Evolutionary conservation across 768 basidiomycete genomes (phyloP).

Genomic region (Boletus sp.): DNA sequence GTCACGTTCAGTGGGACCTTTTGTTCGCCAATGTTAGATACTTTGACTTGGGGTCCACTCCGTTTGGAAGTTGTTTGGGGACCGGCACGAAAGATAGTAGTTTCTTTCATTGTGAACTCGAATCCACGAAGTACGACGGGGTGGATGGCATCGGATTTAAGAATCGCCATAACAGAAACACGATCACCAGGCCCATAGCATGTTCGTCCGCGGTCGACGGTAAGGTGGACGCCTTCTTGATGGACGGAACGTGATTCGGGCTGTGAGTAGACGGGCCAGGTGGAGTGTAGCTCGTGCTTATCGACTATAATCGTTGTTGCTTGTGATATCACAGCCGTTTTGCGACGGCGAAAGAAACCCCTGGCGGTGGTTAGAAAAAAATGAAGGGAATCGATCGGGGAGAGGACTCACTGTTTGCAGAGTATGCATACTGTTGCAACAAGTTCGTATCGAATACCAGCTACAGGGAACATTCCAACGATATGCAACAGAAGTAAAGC

Average conservation of each 20-base stretch:
- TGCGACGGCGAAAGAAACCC: conserved; percentile 79
- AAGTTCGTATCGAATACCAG: conserved; percentile 87
- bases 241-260: conserved; percentile 63
- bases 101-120: conserved; percentile 76
- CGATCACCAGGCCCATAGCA: conserved; percentile 88
- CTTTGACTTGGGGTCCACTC: conserved; percentile 53
- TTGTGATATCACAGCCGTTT: conserved; percentile 64
- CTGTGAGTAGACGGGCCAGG: conserved; percentile 89
- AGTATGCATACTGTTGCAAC: conserved; percentile 83
- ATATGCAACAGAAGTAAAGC: not conserved
- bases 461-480: conserved; percentile 33
- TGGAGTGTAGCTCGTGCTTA: conserved; percentile 91
- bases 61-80: conserved; percentile 50
- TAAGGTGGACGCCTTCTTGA: conserved; percentile 70
- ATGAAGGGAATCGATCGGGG: not conserved
- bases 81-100: conserved; percentile 68
- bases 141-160: conserved; percentile 67
- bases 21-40: conserved; percentile 59
- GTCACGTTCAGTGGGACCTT: conserved; percentile 71
- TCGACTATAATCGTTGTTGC: conserved; percentile 76
- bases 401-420: conserved; percentile 66
- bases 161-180: conserved; percentile 63
- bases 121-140: conserved; percentile 78
- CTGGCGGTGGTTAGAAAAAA: conserved; percentile 24
- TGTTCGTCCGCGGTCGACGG: conserved; percentile 68